Evolutionary conservation across 2,329 filamentous ascomycete genomes (phyloP).

Genomic region (Trichoderma semiorbis): DNA sequence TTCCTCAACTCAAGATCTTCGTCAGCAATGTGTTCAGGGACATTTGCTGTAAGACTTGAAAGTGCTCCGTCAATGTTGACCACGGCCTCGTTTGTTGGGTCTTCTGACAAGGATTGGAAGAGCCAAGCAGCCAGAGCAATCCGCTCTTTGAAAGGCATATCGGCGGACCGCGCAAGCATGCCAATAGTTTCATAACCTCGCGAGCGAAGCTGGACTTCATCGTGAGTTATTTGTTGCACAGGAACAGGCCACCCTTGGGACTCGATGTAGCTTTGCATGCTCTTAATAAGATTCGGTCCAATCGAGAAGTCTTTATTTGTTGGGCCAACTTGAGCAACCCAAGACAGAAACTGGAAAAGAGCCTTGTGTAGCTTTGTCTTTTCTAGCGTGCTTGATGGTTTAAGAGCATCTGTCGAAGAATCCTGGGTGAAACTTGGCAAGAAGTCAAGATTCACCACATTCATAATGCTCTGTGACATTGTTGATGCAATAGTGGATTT

Average conservation of each 20-base stretch:
- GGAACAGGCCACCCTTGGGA: constrained; percentile 79
- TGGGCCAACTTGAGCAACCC: constrained; percentile 73
- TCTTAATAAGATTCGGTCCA: constrained; percentile 63
- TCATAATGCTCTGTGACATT: constrained; percentile 64
- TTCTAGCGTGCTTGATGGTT: constrained; percentile 60
- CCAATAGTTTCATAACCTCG: constrained; percentile 91
- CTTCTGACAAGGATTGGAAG: constrained; percentile 77
- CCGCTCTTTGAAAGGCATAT: constrained; percentile 53
- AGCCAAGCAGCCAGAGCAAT: constrained; percentile 65
- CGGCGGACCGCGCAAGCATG: constrained; percentile 65
- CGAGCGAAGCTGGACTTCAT: constrained; percentile 66
- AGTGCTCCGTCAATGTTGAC: constrained; percentile 88
- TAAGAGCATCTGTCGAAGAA: constrained; percentile 23
- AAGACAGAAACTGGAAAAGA: constrained; percentile 82
- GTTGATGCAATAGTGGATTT: constrained; percentile 73
- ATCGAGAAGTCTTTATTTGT: constrained; percentile 58
- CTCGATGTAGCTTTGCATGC: constrained; percentile 70
- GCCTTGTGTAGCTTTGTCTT: constrained; percentile 75
- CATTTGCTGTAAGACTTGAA: constrained; percentile 62
- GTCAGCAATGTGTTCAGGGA: constrained; percentile 34
- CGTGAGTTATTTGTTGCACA: constrained; percentile 53
- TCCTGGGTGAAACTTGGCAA: constrained; percentile 31
- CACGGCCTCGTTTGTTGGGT: constrained; percentile 70
- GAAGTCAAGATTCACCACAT: constrained; percentile 66
- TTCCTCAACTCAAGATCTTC: constrained; percentile 37